Evolutionary conservation across 371 early-diverging fungal species (phyloP), one percentile per base, ranked within the genome.

Genomic region (Syncephalastrum monosporum): DNA sequence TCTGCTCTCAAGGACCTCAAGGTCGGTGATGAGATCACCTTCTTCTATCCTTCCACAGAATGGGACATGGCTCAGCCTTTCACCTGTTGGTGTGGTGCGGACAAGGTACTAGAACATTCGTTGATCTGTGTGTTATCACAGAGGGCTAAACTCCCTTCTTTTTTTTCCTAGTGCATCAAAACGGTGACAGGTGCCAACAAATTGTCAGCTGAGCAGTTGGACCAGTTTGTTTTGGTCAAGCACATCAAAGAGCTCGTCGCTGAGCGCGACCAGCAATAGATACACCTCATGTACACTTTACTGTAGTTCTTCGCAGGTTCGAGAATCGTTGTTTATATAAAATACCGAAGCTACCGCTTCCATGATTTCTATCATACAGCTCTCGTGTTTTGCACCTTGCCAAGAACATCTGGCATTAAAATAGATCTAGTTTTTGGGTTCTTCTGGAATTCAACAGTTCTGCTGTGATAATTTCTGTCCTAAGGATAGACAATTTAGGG

Each of bases 61-160:
- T 93, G 91, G 90, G 88, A 88, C 65, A 93, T 93, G 93, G 84
- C 74, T 46, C 87, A 93, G 70, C 89, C 91, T 5, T 93, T 93
- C 66, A 72, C 81, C 21, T 93, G 93, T 71, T 90, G 91, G 91
- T 93, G 93, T 61, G 86, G 86, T 29, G 65, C 83, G 6, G 50
- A 65, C 16, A 61, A 75, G 63, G 77, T 77, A 66, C 57, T 46
- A n/a, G 0, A 33, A 14, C 29, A 17, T 14, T 7, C 14, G 21
- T 25, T 49, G n/a, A 14, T 4, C 38, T 33, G 10, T 3, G 1
- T 21, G 27, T 7, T 42, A 4, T 38, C 13, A 33, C 23, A 19
- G 17, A 4, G 1, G 17, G 24, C 15, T 25, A 33, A 38, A 42
- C 5, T 16, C 27, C 2, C 27, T 27, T 8, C 45, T 42, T 27